Evolutionary conservation across 192 early-diverging fungal genomes (phyloP), one percentile per base, ranked within the genome.

Genomic region (Podila horticola): DNA sequence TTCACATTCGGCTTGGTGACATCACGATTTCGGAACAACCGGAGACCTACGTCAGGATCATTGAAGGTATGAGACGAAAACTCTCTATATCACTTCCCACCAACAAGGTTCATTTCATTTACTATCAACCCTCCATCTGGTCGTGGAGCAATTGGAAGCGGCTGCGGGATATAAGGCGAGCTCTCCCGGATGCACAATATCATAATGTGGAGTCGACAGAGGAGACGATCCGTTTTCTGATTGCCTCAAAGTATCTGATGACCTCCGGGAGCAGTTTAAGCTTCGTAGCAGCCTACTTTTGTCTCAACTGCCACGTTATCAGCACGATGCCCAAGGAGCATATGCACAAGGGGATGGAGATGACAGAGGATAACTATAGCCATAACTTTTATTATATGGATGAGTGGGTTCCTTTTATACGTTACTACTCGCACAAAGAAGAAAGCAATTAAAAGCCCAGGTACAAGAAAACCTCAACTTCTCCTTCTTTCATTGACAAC

Each of bases 211-310:
- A 67, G 55, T 67, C 66, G n/a, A 28, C 12, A 22, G 66, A 67
- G 33, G 66, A 45, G 20, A 67, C 51, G 31, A 24, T 67, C 0
- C 66, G 29, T 67, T 67, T 67, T 51, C 8, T 67, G 50, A 58
- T 58, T 9, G 31, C 24, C 20, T 67, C 66, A 38, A 38, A 58
- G 34, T 67, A 67, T 58, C n/a, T 67, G 55, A 67, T 67, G 66
- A 67, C 66, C 34, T 67, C 52, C 12, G 66, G 66, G 15, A 67
- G 66, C 24, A 67, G 66, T 58, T 67, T 67, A 34, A 67, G 51
- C 31, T 67, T 1, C 2, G 22, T 67, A 7, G 66, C 55, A 58
- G 66, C 66, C 8, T 67, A 67, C 48, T 52, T 66, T 58, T 67
- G 66, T 36, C 31, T 33, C 50, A 55, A 58, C 22, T 58, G 66